Base-by-base conservation (phyloP, 345 rosid genomes). In the Luvunga scandens region DNA sequence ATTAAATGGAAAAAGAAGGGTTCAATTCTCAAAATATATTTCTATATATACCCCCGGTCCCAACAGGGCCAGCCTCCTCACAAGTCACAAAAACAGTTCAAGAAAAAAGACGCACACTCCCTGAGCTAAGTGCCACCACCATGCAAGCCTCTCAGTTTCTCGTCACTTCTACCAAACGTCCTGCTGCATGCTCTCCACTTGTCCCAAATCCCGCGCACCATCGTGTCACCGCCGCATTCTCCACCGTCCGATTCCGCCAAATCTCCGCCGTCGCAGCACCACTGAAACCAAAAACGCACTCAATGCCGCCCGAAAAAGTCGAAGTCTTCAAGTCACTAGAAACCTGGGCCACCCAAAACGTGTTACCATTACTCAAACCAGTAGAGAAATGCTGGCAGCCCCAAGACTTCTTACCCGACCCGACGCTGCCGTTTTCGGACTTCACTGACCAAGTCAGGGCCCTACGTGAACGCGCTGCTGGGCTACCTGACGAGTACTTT, bases 341-440 rank as follows among this genome's bases (percentile, higher is more conserved):
- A 34, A 80, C 38, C 39, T 92, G 95, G 97, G 92, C 95, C 6
- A 9, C 81, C 7, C 24, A 85, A 3, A 72, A 86, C 14, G 81
- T 91, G n/a, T 67, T 92, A 1, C 90, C 92, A 2, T 75, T 90
- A 3, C 94, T 93, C 6, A 93, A 88, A 85, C 97, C 95, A 0
- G 97, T 91, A 18, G 89, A 91, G 21, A 61, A 87, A 19, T 91
- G 92, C 83, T 93, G 94, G 94, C 95, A 91, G 64, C 94, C 95
- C 22, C 86, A 86, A 69, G 64, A 70, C 6, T 90, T 91, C 78
- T 72, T 89, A 18, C 93, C 93, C 19, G 89, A 88, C 77, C 84
- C 93, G 16, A 16, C 88, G 1, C 60, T 64, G 28, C 80, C 87
- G 2, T 14, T 48, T 12, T 83, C 82, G 6, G 95, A 87, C 60